A percentile compares a stretch with the other conserved stretches of the same genome.
These are phyloP conservation scores for Daldinia sp. DNA, from an alignment of 2,329 filamentous ascomycete species.

Conservation along the genomic window DNA sequence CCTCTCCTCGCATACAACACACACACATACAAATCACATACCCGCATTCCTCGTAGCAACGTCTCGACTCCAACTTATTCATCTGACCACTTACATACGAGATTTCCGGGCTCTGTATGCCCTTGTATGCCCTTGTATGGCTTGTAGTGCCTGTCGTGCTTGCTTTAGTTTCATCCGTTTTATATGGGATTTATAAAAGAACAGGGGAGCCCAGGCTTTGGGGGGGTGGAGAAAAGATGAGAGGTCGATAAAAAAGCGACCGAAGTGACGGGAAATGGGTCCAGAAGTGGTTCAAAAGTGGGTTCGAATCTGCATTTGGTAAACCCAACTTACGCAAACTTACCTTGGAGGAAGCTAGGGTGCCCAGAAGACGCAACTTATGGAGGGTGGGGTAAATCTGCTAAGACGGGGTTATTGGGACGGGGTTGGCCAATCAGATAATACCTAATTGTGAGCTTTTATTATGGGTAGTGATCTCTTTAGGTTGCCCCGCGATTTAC, in stretches of 20 bases:
- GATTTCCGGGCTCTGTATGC: not conserved
- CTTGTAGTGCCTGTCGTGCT: too few relatives aligned
- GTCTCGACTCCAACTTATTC: conserved; percentile 25
- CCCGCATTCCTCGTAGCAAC: not conserved
- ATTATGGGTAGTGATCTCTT: conserved; percentile 28
- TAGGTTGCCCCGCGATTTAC: conserved; percentile 29
- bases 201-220: not conserved
- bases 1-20: not conserved
- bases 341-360: not conserved
- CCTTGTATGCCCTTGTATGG: too few relatives aligned
- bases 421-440: conserved; percentile 27
- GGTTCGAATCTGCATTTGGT: not conserved
- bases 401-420: not conserved
- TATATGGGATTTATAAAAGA: conserved; percentile 21
- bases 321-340: conserved; percentile 1
- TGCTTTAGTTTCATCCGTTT: conserved; percentile 10
- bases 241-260: not conserved
- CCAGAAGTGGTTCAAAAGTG: not conserved
- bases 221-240: conserved; percentile 3
- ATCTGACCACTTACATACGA: conserved; percentile 30
- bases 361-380: conserved; percentile 18
- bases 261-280: conserved; percentile 11
- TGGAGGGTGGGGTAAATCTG: conserved; percentile 31
- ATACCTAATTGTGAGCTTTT: conserved; percentile 36
- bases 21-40: too few relatives aligned